Conservation (phyloP, 2,329 filamentous ascomycete species). For the Fragosphaeria purpurea region DNA sequence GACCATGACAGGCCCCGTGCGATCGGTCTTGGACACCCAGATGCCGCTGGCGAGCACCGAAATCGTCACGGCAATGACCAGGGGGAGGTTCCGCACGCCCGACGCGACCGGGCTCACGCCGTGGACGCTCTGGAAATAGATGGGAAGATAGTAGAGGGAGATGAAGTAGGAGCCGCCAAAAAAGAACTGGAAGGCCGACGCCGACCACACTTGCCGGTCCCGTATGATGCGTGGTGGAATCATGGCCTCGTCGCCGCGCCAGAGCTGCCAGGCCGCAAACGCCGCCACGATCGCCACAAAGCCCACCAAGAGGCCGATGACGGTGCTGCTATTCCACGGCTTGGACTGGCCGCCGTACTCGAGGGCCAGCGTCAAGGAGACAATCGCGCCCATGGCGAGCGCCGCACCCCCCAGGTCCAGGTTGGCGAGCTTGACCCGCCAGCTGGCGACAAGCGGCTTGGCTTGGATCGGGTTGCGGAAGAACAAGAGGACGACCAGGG, state of each 20-base stretch:
- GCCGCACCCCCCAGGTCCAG: constrained; percentile 22
- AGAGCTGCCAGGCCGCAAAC: constrained; percentile 23
- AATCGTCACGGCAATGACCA: constrained; percentile 27
- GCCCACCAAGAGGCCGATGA: constrained; percentile 26
- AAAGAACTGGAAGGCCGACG: constrained; percentile 31
- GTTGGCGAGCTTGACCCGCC: not conserved
- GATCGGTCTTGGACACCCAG: not conserved
- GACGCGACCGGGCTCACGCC: constrained; percentile 24
- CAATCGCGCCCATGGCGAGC: constrained; percentile 29
- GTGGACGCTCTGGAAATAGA: constrained; percentile 41
- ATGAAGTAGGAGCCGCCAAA: constrained; percentile 34
- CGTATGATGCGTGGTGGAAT: constrained; percentile 34
- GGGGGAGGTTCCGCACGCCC: constrained; percentile 30
- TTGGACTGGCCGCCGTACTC: constrained; percentile 31
- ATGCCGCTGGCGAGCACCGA: constrained; percentile 10
- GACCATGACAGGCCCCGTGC: constrained; percentile 18
- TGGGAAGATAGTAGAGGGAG: constrained; percentile 33
- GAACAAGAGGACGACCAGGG: not conserved
- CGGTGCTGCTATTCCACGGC: constrained; percentile 23
- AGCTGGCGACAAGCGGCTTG: no score
- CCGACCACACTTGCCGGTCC: constrained; percentile 30
- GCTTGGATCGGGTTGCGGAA: not conserved
- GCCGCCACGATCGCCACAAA: constrained; percentile 14
- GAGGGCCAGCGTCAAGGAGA: constrained; percentile 28
- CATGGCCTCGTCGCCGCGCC: constrained; percentile 38